Conservation (phyloP, 2,329 filamentous ascomycete genomes). For the Ophidiomyces ophidiicola region DNA sequence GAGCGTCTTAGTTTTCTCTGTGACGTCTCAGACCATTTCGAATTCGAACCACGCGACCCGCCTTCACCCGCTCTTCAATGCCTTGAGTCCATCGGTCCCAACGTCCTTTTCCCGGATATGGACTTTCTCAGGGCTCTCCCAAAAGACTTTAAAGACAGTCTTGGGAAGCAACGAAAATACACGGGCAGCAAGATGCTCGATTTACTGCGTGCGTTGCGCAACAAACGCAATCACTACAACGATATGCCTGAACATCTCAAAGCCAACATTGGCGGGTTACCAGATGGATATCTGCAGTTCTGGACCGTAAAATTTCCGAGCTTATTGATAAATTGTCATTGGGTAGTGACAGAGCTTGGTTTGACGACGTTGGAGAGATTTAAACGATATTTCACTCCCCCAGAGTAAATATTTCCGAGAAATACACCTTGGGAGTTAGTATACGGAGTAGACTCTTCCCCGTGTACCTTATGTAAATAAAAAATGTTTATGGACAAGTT, state of each 20-base stretch:
- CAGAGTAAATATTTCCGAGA: constrained; percentile 25
- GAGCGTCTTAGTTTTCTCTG: constrained; percentile 88
- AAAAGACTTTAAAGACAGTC: constrained; percentile 69
- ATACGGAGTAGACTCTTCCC: no score
- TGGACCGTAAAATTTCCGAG: constrained; percentile 72
- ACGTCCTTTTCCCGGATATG: constrained; percentile 42
- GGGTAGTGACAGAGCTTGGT: constrained; percentile 54
- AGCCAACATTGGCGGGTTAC: constrained; percentile 57
- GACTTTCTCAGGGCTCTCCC: constrained; percentile 72
- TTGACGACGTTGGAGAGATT: constrained; percentile 39
- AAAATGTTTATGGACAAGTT: no score
- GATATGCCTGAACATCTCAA: constrained; percentile 80
- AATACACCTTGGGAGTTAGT: no score
- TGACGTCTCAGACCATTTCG: constrained; percentile 91
- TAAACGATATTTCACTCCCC: constrained; percentile 31
- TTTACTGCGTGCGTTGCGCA: constrained; percentile 73
- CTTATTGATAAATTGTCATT: constrained; percentile 66
- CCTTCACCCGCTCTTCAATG: constrained; percentile 55
- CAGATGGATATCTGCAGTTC: constrained; percentile 70
- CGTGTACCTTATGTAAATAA: no score
- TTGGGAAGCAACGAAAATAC: constrained; percentile 93
- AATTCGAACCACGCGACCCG: constrained; percentile 77
- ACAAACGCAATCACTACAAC: constrained; percentile 97
- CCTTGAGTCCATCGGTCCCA: constrained; percentile 40
- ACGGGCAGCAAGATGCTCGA: constrained; percentile 73